Evolutionary conservation across 2,329 filamentous ascomycete species (phyloP), one percentile per base, ranked within the genome.

Genomic region (Colletotrichum magnum): DNA sequence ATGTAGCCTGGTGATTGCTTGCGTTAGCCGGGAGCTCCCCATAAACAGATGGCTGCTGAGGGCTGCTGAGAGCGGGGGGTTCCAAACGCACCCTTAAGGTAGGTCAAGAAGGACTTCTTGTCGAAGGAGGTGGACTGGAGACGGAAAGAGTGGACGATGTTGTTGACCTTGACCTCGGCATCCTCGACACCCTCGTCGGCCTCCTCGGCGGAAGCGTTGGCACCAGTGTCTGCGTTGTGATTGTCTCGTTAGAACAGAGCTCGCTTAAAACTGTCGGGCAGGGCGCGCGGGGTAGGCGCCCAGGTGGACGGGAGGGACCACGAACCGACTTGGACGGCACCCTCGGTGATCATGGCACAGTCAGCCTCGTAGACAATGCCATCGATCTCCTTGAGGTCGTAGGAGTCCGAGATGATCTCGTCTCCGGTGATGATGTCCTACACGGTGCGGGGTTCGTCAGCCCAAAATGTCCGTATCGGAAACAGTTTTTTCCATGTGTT

Each of bases 331-430:
- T 88, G 82, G 79, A 95, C 90, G 73, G 83, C 89, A 73, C 90
- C 94, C 83, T 95, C 87, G 70, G 89, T 90, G 85, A 98, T 94
- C 90, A 95, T 97, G 81, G 88, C 87, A 85, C 95, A 97, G 86
- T 99, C 92, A 80, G 92, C 92, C 87, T 98, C 95, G 86, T 93
- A 98, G 77, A 93, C 90, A 75, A 93, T 86, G 75, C 89, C 90
- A 82, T 95, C 93, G 73, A 95, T 80, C 82, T 92, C 87, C 86
- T 93, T 94, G 80, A 97, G 83, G 76, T 94, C 87, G 87, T 92
- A 98, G 76, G 93, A 96, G 86, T 98, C 95, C 79, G 96, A 97
- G 90, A 98, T 91, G 83, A 99, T 89, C 92, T 99, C 96, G 86
- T 98, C 95, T 74, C 86, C 93, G 83, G 90, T 93, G 84, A 98